Evolutionary conservation across 1,284 basidiomycete species (phyloP), one percentile per base, ranked within the genome.

Genomic region (Ganoderma resinaceum): DNA sequence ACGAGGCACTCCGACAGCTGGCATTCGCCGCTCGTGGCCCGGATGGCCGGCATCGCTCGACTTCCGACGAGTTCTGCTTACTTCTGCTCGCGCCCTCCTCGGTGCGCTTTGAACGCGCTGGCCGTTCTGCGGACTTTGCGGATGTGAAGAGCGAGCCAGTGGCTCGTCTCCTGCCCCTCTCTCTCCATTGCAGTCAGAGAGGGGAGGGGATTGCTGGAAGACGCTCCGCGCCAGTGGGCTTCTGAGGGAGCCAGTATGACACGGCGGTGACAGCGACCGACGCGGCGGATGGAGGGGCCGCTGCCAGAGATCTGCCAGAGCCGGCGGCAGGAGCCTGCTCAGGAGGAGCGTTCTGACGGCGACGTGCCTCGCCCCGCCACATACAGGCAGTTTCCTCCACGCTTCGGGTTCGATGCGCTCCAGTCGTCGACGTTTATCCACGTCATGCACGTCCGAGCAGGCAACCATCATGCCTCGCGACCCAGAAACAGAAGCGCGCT

Each of bases 101-200:
- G 52, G 14, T 31, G 52, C 52, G 26, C 29, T 3, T 11, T 23
- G 3, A 18, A 20, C 6, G 29, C 29, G 5, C 31, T 16, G 52
- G 52, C 31, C 20, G 33, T 58, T 58, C 55, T 58, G 55, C 55
- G 55, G 55, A 58, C 20, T 37, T 58, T 58, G 55, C 55, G 55
- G 55, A 23, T 31, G 55, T 37, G 55, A n/a, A 31, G 55, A 20
- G 33, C 55, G 33, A 58, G 55, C 55, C 33, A 20, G 37, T 20
- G 33, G 9, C 33, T 20, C 23, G 46, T 49, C 26, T 26, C 23
- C 12, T 14, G 23, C 26, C 46, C 46, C 46, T 49, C 26, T 31
- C 53, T 57, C 49, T 26, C 46, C 46, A 23, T 26, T 23, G 18
- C 35, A 35, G 1, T 20, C 55, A 49, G 23, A 26, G 46, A n/a